Conservation (phyloP, 768 basidiomycete genomes). For the Russula virescens region DNA sequence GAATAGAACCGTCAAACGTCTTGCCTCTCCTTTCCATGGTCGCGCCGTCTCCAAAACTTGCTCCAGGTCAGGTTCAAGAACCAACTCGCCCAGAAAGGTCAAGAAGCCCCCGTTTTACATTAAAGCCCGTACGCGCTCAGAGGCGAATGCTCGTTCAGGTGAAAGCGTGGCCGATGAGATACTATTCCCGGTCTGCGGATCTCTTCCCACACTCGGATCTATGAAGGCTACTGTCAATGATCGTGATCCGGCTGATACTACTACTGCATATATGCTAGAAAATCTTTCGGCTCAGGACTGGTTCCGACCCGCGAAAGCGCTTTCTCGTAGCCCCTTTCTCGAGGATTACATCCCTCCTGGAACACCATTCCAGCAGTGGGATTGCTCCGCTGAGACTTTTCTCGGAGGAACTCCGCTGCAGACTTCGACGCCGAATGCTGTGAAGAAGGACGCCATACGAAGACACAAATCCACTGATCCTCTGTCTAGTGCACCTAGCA, state of each 20-base stretch:
- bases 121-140: constrained; percentile 40
- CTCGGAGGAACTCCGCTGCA: constrained; percentile 17
- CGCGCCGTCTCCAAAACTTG: constrained; percentile 38
- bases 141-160: constrained; percentile 9
- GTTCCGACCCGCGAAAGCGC: constrained; percentile 30
- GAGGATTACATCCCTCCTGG: constrained; percentile 22
- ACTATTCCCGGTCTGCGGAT: constrained; percentile 6
- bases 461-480: background rate
- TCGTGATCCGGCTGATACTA: background rate
- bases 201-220: constrained; percentile 12
- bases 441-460: background rate
- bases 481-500: constrained; percentile 7
- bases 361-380: constrained; percentile 21
- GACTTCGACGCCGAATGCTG: constrained; percentile 22
- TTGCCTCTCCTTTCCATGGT: constrained; percentile 45
- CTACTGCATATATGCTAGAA: constrained; percentile 18
- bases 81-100: constrained; percentile 24
- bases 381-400: constrained; percentile 11
- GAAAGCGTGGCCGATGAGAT: constrained; percentile 6
- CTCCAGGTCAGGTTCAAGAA: constrained; percentile 31
- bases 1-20: constrained; percentile 28
- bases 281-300: constrained; percentile 26
- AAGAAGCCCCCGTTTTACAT: constrained; percentile 26
- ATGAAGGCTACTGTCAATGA: constrained; percentile 10
- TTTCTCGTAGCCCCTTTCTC: constrained; percentile 25